Conservation (phyloP, 495 filamentous ascomycete genomes). For the Alectoria sarmentosa region DNA sequence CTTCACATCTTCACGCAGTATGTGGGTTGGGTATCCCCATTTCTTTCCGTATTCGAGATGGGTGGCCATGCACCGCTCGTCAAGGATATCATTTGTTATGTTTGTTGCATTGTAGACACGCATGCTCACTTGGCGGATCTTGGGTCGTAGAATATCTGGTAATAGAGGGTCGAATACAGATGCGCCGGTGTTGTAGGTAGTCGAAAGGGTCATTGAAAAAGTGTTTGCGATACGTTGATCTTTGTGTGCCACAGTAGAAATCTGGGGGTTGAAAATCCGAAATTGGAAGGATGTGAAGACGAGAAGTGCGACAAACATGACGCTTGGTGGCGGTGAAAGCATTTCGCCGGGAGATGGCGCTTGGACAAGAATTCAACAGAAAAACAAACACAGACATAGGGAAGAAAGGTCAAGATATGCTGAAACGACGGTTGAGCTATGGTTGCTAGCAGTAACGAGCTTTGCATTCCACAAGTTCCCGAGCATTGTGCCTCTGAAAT, state of each 20-base stretch:
- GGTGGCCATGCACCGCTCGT: background rate
- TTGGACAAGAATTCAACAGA: too few species aligned
- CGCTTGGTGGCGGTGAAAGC: background rate
- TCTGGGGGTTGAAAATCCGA: background rate
- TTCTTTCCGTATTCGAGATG: background rate
- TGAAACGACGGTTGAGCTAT: too few species aligned
- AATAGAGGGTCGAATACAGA: background rate
- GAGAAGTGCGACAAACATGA: background rate
- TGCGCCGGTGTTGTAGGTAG: background rate
- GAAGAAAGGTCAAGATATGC: too few species aligned
- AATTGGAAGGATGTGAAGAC: background rate
- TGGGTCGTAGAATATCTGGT: background rate
- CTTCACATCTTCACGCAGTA: background rate
- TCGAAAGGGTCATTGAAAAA: background rate
- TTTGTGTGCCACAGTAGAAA: background rate
- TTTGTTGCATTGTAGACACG: background rate
- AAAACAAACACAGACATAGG: too few species aligned
- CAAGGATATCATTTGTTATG: background rate
- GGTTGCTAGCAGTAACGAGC: too few species aligned
- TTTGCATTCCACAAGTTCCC: too few species aligned
- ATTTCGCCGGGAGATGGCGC: background rate
- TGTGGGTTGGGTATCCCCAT: constrained; percentile 3
- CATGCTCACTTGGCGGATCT: background rate
- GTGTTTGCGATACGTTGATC: background rate
- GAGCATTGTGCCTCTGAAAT: too few species aligned